These are phyloP conservation scores for Metarhizium album DNA, from an alignment of 2,329 filamentous ascomycete species.

Conservation along the genomic window DNA sequence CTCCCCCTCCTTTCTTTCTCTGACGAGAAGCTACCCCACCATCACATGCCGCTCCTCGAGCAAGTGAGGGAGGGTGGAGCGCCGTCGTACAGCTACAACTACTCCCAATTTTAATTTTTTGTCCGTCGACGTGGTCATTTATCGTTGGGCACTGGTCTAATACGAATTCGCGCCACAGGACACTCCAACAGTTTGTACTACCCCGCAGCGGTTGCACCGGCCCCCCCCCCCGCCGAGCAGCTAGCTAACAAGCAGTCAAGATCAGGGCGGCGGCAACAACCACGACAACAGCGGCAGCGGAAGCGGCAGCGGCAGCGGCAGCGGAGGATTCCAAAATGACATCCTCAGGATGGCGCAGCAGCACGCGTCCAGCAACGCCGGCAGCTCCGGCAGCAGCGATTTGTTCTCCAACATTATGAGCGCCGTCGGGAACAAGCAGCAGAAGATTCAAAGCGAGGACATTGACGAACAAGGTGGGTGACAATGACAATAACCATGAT, in stretches of 20 bases:
- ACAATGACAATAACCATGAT: too few relatives aligned
- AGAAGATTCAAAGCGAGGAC: constrained; percentile 35
- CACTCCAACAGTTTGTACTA: neutral
- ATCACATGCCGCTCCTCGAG: neutral
- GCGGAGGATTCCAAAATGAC: constrained; percentile 30
- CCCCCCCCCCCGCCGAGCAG: neutral
- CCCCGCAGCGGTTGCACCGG: too few relatives aligned
- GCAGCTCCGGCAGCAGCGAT: constrained; percentile 33
- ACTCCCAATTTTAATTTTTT: too few relatives aligned
- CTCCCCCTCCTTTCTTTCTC: too few relatives aligned
- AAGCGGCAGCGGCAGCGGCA: constrained; percentile 9
- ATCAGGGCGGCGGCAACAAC: neutral
- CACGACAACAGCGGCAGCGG: constrained; percentile 12
- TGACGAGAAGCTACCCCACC: neutral
- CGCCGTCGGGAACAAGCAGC: constrained; percentile 38
- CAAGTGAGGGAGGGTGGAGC: too few relatives aligned
- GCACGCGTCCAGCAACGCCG: constrained; percentile 35
- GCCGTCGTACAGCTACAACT: too few relatives aligned
- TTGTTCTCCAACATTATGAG: constrained; percentile 40
- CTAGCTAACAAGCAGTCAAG: neutral
- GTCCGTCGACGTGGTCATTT: neutral
- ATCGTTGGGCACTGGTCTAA: neutral
- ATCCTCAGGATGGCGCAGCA: constrained; percentile 37
- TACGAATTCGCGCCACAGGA: neutral
- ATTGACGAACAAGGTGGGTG: constrained; percentile 36